These are phyloP conservation scores for Daedaleopsis sinensis DNA, from an alignment of 768 basidiomycete genomes.

Conservation along the genomic window DNA sequence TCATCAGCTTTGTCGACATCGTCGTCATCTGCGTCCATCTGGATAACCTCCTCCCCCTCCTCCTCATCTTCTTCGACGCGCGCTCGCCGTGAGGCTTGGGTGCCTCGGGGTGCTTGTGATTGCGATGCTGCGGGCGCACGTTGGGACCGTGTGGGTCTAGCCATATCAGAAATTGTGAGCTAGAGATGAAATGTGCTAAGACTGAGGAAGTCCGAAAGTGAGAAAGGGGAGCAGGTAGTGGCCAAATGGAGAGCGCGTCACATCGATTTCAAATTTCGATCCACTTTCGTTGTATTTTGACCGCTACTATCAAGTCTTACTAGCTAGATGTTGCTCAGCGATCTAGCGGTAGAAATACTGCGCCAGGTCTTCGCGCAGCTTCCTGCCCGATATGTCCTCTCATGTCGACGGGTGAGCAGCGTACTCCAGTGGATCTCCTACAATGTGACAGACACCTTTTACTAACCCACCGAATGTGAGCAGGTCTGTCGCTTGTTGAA, in stretches of 20 bases:
- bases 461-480: too few species aligned
- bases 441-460: too few species aligned
- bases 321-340: too few species aligned
- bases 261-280: too few species aligned
- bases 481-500: too few species aligned
- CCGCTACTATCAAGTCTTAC: too few species aligned
- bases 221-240: background rate
- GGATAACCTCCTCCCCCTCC: slow-evolving; percentile 40
- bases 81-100: slow-evolving; percentile 29
- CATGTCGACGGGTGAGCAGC: too few species aligned
- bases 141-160: slow-evolving; percentile 43
- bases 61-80: slow-evolving; percentile 36
- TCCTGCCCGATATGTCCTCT: too few species aligned
- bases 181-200: background rate
- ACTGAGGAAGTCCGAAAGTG: background rate
- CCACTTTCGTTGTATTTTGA: too few species aligned
- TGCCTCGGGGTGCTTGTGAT: slow-evolving; percentile 39
- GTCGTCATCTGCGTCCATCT: slow-evolving; percentile 32
- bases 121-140: slow-evolving; percentile 42
- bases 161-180: slow-evolving; percentile 26
- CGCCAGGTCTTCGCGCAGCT: too few species aligned
- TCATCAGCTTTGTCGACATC: slow-evolving; percentile 28
- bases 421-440: too few species aligned
- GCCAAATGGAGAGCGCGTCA: slow-evolving; percentile 8
- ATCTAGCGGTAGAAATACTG: too few species aligned